Conservation (phyloP, 2,329 filamentous ascomycete genomes). For the Cadophora sp. region DNA sequence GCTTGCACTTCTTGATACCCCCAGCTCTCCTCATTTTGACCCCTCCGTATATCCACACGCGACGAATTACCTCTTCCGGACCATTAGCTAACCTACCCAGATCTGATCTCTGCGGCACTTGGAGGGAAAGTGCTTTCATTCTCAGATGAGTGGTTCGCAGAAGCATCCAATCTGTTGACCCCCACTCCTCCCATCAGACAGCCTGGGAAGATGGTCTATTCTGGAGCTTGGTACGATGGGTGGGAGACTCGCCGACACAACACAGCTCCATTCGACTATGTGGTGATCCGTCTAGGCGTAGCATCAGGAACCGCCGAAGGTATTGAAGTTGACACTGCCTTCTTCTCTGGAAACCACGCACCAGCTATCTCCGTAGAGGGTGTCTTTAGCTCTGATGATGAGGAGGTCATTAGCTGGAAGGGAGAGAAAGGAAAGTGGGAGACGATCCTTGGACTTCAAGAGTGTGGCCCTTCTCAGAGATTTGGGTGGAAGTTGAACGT, state of each 20-base stretch:
- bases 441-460: conserved; percentile 70
- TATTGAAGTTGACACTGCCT: conserved; percentile 81
- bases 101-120: conserved; percentile 65
- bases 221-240: conserved; percentile 74
- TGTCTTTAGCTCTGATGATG: conserved; percentile 69
- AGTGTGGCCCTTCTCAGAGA: conserved; percentile 76
- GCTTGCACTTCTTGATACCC: neutral
- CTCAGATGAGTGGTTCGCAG: conserved; percentile 74
- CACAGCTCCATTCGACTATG: conserved; percentile 69
- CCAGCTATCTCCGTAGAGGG: conserved; percentile 81
- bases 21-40: neutral
- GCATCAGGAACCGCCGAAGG: conserved; percentile 76
- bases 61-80: neutral
- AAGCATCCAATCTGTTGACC: conserved; percentile 68
- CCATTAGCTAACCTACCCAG: conserved; percentile 47
- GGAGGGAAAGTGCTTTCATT: conserved; percentile 69
- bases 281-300: conserved; percentile 69
- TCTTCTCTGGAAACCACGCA: conserved; percentile 84
- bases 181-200: conserved; percentile 68
- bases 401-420: conserved; percentile 69
- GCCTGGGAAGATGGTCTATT: conserved; percentile 71
- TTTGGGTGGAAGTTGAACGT: conserved; percentile 73
- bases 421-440: conserved; percentile 70
- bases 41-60: conserved; percentile 20
- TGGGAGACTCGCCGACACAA: conserved; percentile 75